Percentiles rank a stretch among this genome's conserved stretches.
Evolutionary conservation across 495 filamentous ascomycete species (phyloP).

Genomic region (Podospora appendiculata): DNA sequence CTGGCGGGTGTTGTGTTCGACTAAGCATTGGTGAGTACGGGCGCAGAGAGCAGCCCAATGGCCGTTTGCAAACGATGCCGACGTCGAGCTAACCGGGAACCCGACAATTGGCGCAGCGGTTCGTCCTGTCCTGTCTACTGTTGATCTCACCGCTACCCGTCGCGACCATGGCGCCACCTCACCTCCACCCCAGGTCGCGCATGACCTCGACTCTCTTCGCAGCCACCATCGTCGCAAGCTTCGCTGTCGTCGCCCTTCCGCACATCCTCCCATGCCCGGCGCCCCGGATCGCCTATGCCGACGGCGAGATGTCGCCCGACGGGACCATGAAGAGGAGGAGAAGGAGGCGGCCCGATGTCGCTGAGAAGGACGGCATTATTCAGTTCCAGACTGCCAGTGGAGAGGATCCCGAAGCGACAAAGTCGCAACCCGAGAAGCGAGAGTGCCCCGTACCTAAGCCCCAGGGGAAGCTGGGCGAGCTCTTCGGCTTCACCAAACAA

Average conservation of each 20-base stretch:
- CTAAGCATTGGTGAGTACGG: too few species aligned
- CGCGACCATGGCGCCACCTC: conserved; percentile 67
- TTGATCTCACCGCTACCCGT: too few species aligned
- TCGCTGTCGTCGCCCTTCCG: conserved; percentile 84
- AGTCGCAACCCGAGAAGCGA: conserved; percentile 40
- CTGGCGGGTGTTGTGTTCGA: too few species aligned
- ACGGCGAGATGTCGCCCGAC: conserved; percentile 53
- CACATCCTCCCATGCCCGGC: conserved; percentile 92
- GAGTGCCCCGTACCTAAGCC: conserved; percentile 86
- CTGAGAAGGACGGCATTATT: conserved; percentile 28
- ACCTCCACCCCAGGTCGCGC: conserved; percentile 87
- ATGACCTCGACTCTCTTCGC: conserved; percentile 89
- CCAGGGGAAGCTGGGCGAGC: conserved; percentile 59
- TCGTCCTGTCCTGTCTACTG: too few species aligned
- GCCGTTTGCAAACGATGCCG: too few species aligned
- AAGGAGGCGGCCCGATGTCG: conserved; percentile 23
- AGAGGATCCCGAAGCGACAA: conserved; percentile 4
- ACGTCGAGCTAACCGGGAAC: too few species aligned
- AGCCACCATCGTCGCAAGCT: conserved; percentile 82
- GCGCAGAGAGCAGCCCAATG: too few species aligned
- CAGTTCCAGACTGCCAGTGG: conserved; percentile 14
- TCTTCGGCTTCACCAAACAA: conserved; percentile 57
- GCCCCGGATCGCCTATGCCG: conserved; percentile 63
- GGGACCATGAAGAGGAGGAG: conserved; percentile 36
- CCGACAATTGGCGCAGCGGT: too few species aligned